These are phyloP conservation scores for Pseudogymnoascus sp. DNA, from an alignment of 2,329 filamentous ascomycete species.

Conservation along the genomic window DNA sequence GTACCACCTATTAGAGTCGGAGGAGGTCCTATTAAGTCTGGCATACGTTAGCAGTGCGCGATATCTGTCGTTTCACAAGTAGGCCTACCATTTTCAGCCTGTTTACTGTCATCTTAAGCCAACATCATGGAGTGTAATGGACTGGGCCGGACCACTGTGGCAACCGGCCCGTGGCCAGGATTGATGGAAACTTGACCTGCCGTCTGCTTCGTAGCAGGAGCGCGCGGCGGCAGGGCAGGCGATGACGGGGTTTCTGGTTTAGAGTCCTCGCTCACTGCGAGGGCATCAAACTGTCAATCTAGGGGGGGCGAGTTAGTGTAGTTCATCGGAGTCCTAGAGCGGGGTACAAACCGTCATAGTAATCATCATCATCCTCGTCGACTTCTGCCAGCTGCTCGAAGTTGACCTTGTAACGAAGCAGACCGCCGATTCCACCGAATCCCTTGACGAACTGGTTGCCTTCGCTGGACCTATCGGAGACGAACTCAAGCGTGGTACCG, in stretches of 20 bases:
- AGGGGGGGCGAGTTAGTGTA: conserved; percentile 15
- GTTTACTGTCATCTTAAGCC: conserved; percentile 24
- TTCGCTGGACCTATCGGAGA: conserved; percentile 94
- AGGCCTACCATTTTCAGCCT: neutral
- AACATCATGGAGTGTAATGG: conserved; percentile 63
- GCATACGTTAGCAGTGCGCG: neutral
- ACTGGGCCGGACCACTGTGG: conserved; percentile 51
- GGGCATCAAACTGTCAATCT: conserved; percentile 88
- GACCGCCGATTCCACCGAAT: conserved; percentile 95
- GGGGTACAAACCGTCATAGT: conserved; percentile 58
- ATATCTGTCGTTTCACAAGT: neutral
- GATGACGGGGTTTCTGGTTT: conserved; percentile 51
- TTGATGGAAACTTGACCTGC: conserved; percentile 33
- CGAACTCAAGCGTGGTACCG: conserved; percentile 90
- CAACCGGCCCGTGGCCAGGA: conserved; percentile 30
- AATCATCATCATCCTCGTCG: conserved; percentile 88
- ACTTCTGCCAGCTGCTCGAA: conserved; percentile 96
- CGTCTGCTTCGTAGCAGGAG: conserved; percentile 38
- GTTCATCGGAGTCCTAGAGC: neutral
- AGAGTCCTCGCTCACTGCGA: conserved; percentile 81
- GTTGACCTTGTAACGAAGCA: conserved; percentile 99
- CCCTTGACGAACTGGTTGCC: conserved; percentile 99
- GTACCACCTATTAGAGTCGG: neutral
- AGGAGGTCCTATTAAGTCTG: conserved; percentile 3
- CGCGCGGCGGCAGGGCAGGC: conserved; percentile 36